Evolutionary conservation across 805 yeast species (phyloP), one percentile per base, ranked within the genome.

Genomic region (Ogataea nonfermentans): DNA sequence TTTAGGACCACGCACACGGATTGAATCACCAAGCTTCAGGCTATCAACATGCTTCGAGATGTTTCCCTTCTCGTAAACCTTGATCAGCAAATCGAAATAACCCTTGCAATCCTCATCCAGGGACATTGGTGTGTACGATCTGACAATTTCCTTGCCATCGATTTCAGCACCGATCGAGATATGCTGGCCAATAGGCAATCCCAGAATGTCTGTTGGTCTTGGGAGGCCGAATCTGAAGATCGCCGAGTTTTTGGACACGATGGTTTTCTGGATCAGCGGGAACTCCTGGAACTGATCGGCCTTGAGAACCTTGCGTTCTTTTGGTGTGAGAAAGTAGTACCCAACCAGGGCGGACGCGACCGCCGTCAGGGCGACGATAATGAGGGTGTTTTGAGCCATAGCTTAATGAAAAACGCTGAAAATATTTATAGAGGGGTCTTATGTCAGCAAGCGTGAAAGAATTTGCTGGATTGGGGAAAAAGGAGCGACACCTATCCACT

Each of bases 101-200:
- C 97, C 97, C 56, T 73, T 72, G 44, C 81, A 78, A 46, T 79
- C 84, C 23, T 66, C 64, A 61, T 85, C 90, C 52, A 82, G 73
- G 17, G 95, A 81, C 49, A 87, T 81, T 36, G 97, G 96, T 5
- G 96, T 89, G 68, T 91, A 90, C 4, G 95, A 84, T 65, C 96
- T 78, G 37, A 84, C 78, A 36, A 87, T 71, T 54, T 84, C 90
- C 66, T 85, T 85, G 40, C 83, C 96, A 52, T 79, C 76, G 54
- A 89, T 81, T 29, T 63, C 68, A 13, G 95, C 91, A 14, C 78
- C 77, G 53, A 90, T 79, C 31, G 88, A 76, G 58, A 91, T 82
- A 62, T 91, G 97, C 68, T 91, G 97, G 38, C 98, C 98, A 56
- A 87, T 82, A 41, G 96, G 96, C 49, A 91, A 73, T 8, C 96